Evolutionary conservation across 768 basidiomycete species (phyloP).

Genomic region (Suillus tomentosus): DNA sequence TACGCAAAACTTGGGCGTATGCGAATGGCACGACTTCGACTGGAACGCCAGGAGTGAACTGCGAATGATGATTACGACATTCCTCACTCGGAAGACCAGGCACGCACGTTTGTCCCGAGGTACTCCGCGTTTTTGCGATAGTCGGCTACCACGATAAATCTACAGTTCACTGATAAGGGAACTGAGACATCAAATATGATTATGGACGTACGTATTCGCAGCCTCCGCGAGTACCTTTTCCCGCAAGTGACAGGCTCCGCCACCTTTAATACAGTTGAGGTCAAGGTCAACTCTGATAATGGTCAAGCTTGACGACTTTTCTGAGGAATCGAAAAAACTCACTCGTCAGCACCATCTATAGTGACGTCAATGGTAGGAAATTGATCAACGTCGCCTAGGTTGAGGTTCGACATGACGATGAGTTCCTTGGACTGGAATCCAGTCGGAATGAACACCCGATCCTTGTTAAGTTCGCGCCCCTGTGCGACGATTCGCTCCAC

Average conservation of each 20-base stretch:
- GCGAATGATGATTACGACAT: slow-evolving; percentile 9
- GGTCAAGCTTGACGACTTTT: not conserved
- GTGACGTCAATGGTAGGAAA: slow-evolving; percentile 93
- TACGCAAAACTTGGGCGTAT: slow-evolving; percentile 83
- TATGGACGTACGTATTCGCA: slow-evolving; percentile 64
- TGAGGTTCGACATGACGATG: slow-evolving; percentile 77
- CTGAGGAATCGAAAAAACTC: slow-evolving; percentile 29
- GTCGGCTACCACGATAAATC: slow-evolving; percentile 92
- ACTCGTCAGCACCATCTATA: slow-evolving; percentile 98
- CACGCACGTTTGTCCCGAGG: slow-evolving; percentile 79
- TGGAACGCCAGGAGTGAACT: slow-evolving; percentile 90
- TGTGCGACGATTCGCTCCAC: slow-evolving; percentile 92
- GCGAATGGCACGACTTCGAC: slow-evolving; percentile 98
- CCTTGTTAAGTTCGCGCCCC: slow-evolving; percentile 71
- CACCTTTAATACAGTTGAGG: slow-evolving; percentile 95
- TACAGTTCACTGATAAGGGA: slow-evolving; percentile 28
- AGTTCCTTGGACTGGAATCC: slow-evolving; percentile 97
- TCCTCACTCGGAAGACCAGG: slow-evolving; percentile 1
- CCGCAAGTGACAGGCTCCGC: slow-evolving; percentile 93
- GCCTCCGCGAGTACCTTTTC: slow-evolving; percentile 99
- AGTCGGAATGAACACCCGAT: slow-evolving; percentile 88
- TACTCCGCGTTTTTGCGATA: slow-evolving; percentile 88
- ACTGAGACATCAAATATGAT: slow-evolving; percentile 2
- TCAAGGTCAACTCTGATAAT: slow-evolving; percentile 72
- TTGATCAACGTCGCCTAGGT: slow-evolving; percentile 86